phyloP scores from a whole-genome alignment of 768 basidiomycete genomes.

The Dictyophora rubrovolvata region DNA sequence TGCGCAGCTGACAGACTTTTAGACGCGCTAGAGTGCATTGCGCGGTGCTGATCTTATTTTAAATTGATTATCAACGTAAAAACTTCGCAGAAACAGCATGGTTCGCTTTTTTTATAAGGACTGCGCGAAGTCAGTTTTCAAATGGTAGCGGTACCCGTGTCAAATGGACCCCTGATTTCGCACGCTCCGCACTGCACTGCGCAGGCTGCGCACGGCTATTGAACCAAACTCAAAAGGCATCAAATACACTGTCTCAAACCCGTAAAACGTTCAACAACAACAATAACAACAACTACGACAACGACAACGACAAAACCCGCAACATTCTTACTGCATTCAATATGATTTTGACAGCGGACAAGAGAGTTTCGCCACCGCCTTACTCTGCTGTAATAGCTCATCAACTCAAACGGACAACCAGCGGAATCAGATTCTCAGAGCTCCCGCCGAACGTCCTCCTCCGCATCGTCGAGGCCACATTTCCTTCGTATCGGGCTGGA shows the following conservation, averaged over 20 bases:
- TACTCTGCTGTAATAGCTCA: neutral
- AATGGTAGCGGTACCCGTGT: neutral
- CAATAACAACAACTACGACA: neutral
- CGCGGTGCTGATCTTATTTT: neutral
- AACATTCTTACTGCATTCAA: too few relatives aligned
- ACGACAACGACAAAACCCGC: too few relatives aligned
- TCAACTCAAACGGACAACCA: neutral
- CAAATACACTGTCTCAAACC: neutral
- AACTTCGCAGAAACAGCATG: neutral
- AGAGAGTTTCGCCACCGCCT: conserved; percentile 5
- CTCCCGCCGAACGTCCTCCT: conserved; percentile 59
- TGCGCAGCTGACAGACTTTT: too few relatives aligned
- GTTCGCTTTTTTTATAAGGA: neutral
- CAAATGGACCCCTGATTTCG: neutral
- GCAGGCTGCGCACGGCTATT: neutral
- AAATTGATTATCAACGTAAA: neutral
- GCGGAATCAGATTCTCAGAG: conserved; percentile 10
- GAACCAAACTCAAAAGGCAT: neutral
- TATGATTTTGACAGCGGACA: conserved; percentile 8
- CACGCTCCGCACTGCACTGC: neutral
- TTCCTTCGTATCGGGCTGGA: conserved; percentile 31
- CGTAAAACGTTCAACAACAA: neutral
- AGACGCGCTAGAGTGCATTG: too few relatives aligned
- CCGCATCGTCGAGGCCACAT: conserved; percentile 55
- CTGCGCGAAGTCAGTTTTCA: neutral